Evolutionary conservation across 805 yeast species (phyloP).

Genomic region (Kazachstania psychrophila): DNA sequence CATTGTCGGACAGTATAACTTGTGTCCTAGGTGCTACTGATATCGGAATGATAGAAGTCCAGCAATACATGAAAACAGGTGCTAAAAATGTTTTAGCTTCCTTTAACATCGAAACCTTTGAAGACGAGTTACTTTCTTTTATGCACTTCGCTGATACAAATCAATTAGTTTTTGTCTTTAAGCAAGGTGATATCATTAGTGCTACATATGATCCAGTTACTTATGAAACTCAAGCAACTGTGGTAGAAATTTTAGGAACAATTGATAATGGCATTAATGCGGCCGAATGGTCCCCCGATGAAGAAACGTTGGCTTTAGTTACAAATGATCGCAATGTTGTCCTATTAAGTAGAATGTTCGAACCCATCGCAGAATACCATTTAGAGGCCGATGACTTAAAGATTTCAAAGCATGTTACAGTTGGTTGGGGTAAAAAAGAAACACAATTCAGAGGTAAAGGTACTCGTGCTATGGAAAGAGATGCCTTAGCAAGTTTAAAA

Average conservation of each 20-base stretch:
- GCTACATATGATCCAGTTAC: slow-evolving; percentile 48
- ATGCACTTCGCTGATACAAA: slow-evolving; percentile 61
- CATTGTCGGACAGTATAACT: slow-evolving; percentile 63
- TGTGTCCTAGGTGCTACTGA: slow-evolving; percentile 51
- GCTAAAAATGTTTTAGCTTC: slow-evolving; percentile 48
- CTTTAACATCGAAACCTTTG: slow-evolving; percentile 39
- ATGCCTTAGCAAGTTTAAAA: slow-evolving; percentile 37
- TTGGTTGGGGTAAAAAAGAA: slow-evolving; percentile 97
- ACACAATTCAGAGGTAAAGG: slow-evolving; percentile 96
- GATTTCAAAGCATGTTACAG: slow-evolving; percentile 76
- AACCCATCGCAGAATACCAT: slow-evolving; percentile 60
- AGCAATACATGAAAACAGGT: slow-evolving; percentile 62
- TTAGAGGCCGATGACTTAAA: slow-evolving; percentile 54
- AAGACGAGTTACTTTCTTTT: slow-evolving; percentile 43
- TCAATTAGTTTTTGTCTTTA: slow-evolving; percentile 56
- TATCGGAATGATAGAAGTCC: slow-evolving; percentile 58
- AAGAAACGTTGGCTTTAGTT: slow-evolving; percentile 67
- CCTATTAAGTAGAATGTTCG: slow-evolving; percentile 66
- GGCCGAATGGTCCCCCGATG: slow-evolving; percentile 86
- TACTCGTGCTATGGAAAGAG: slow-evolving; percentile 69
- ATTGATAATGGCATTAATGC: slow-evolving; percentile 66
- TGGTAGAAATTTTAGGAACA: slow-evolving; percentile 69
- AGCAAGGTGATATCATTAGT: slow-evolving; percentile 64
- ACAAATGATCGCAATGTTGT: slow-evolving; percentile 54
- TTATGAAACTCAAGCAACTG: slow-evolving; percentile 42